phyloP scores from a whole-genome alignment of 176 grass and related monocot species.

The Carex kokanica region DNA sequence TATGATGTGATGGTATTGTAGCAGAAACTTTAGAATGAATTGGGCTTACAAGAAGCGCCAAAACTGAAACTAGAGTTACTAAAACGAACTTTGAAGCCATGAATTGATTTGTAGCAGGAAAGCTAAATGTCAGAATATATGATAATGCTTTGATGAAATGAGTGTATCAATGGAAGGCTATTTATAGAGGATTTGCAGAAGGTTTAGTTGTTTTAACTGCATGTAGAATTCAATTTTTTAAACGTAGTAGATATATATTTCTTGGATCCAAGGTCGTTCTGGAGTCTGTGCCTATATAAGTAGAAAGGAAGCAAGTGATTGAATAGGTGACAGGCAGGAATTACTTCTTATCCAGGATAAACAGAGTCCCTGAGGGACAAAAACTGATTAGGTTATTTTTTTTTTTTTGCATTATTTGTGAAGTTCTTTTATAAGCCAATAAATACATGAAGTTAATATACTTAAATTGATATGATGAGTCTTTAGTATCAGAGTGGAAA shows the following conservation, averaged over 20 bases:
- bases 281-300: slow-evolving; percentile 1
- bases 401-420: too few species aligned
- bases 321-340: not conserved
- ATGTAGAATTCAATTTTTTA: not conserved
- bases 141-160: not conserved
- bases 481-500: too few species aligned
- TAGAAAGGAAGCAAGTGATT: not conserved
- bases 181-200: not conserved
- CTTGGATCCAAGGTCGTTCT: not conserved
- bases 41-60: not conserved
- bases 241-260: not conserved
- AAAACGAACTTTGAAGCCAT: slow-evolving; percentile 13
- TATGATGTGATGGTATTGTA: not conserved
- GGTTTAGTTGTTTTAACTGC: not conserved
- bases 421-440: too few species aligned
- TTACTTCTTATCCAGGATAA: not conserved
- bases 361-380: too few species aligned
- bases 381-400: too few species aligned
- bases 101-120: not conserved
- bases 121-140: not conserved
- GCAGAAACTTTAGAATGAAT: not conserved
- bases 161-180: not conserved
- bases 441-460: too few species aligned
- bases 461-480: too few species aligned
- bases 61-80: not conserved